These are phyloP conservation scores for Cymodocea nodosa DNA, from an alignment of 116 monocot species.

Conservation along the genomic window DNA sequence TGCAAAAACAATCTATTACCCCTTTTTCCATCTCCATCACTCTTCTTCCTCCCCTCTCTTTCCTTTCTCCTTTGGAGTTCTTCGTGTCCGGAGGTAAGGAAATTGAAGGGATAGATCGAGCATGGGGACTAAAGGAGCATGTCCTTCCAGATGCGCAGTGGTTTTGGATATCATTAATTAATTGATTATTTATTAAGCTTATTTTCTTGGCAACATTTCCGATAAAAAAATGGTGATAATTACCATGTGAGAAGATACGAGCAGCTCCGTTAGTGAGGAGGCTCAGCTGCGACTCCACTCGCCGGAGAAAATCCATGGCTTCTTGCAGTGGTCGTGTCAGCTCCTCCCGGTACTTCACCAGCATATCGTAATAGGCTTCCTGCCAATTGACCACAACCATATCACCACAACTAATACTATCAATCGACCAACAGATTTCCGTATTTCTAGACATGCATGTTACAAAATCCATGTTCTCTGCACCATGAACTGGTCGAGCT, in stretches of 20 bases:
- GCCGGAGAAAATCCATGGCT: slow-evolving; percentile 82
- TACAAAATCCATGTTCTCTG: neutral
- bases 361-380: slow-evolving; percentile 91
- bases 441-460: neutral
- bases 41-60: neutral
- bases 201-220: too few species aligned
- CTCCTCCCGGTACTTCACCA: slow-evolving; percentile 88
- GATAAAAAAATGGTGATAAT: neutral
- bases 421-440: neutral
- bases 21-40: neutral
- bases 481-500: slow-evolving; percentile 83
- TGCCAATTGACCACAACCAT: slow-evolving; percentile 1
- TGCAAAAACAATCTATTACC: too few species aligned
- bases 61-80: neutral
- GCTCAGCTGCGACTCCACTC: slow-evolving; percentile 74
- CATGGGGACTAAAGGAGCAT: neutral
- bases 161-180: too few species aligned
- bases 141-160: too few species aligned
- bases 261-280: slow-evolving; percentile 46
- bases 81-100: neutral
- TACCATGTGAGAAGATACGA: slow-evolving; percentile 31
- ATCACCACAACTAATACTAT: too few species aligned
- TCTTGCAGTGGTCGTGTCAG: slow-evolving; percentile 73
- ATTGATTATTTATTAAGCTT: too few species aligned
- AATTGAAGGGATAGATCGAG: neutral